phyloP scores from a whole-genome alignment of 768 basidiomycete species.

The Lactarius quietus region DNA sequence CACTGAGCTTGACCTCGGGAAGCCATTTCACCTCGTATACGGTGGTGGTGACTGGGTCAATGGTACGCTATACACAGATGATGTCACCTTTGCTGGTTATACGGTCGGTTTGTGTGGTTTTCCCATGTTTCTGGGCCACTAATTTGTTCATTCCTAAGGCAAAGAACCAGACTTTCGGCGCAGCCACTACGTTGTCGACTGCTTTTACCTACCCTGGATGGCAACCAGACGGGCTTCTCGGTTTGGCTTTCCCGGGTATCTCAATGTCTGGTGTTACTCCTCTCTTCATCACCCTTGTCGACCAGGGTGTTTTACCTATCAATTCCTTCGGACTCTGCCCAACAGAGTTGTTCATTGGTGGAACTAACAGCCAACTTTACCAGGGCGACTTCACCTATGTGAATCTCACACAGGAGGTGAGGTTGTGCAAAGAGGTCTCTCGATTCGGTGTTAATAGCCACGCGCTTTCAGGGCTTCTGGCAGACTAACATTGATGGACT shows the following conservation, averaged over 20 bases:
- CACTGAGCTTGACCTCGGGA: constrained; percentile 27
- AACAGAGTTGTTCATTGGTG: constrained; percentile 15
- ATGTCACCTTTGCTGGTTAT: constrained; percentile 38
- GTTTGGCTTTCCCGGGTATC: constrained; percentile 36
- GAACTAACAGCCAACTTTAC: neutral
- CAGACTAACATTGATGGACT: constrained; percentile 22
- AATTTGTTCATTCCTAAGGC: constrained; percentile 21
- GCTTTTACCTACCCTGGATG: constrained; percentile 26
- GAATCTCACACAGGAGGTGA: neutral
- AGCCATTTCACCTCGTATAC: constrained; percentile 36
- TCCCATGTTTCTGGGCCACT: neutral
- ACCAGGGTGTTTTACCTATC: constrained; percentile 33
- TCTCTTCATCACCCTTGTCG: constrained; percentile 31
- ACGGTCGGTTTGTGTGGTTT: constrained; percentile 23
- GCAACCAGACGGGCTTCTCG: constrained; percentile 41
- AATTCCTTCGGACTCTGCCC: constrained; percentile 50
- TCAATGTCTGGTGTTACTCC: constrained; percentile 23
- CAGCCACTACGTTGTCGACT: constrained; percentile 38
- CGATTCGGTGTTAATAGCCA: neutral
- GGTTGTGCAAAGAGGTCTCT: neutral
- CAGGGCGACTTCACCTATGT: constrained; percentile 16
- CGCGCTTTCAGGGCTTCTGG: constrained; percentile 24
- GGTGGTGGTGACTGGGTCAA: constrained; percentile 39
- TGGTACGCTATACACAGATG: constrained; percentile 43
- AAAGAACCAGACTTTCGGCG: constrained; percentile 41